phyloP scores from a whole-genome alignment of 257 asterid genomes.

The Solanum gandarillasii region DNA sequence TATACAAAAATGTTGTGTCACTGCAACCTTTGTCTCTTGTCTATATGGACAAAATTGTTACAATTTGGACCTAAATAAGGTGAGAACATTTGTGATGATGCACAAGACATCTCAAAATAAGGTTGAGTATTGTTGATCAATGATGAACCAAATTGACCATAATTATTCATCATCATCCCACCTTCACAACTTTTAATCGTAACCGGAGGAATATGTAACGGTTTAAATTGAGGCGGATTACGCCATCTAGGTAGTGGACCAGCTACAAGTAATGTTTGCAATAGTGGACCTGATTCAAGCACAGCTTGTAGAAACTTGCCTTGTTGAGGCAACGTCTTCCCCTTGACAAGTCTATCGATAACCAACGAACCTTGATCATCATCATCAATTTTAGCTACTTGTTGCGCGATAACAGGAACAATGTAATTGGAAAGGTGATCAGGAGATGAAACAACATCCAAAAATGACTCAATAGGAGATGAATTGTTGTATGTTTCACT shows the following conservation, averaged over 20 bases:
- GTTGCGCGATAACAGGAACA: not conserved
- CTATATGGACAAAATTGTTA: constrained; percentile 8
- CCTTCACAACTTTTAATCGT: not conserved
- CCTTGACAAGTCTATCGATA: constrained; percentile 43
- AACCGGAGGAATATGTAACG: constrained; percentile 4
- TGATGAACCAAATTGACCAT: not conserved
- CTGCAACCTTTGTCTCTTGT: constrained; percentile 26
- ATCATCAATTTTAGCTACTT: not conserved
- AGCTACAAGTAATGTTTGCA: constrained; percentile 13
- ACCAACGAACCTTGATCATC: constrained; percentile 33
- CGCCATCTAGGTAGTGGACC: constrained; percentile 23
- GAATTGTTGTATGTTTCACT: constrained; percentile 38
- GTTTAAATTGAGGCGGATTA: constrained; percentile 9
- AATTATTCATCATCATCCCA: not conserved
- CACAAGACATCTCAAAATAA: constrained; percentile 7
- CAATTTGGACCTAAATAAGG: not conserved
- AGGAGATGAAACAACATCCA: constrained; percentile 43
- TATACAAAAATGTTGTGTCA: not conserved
- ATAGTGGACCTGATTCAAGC: constrained; percentile 14
- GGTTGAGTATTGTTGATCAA: not conserved
- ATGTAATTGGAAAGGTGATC: not conserved
- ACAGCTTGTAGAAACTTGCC: constrained; percentile 16
- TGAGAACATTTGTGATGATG: not conserved
- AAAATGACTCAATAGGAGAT: constrained; percentile 37
- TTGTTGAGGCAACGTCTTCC: constrained; percentile 12